Conservation (phyloP, 169 alveolate genomes). For the Plasmodium malariae region DNA sequence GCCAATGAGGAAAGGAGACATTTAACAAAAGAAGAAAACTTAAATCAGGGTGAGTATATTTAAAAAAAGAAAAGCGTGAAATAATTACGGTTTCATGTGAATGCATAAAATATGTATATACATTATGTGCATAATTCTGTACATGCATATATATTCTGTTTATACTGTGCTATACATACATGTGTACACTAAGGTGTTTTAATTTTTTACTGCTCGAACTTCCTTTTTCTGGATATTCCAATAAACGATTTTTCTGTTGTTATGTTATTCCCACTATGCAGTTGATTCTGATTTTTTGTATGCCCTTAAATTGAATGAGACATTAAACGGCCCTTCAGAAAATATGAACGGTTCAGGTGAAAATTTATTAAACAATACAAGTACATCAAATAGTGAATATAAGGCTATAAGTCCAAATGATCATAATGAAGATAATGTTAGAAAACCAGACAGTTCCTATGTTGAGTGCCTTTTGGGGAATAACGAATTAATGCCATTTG, state of each 20-base stretch:
- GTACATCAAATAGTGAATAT: not conserved
- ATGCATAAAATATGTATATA: too few relatives aligned
- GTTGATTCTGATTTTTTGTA: conserved; percentile 55
- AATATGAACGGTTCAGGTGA: not conserved
- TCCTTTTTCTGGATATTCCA: too few relatives aligned
- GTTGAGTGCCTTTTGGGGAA: conserved; percentile 60
- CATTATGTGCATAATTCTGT: not conserved
- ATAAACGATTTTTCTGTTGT: too few relatives aligned
- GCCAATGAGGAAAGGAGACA: conserved; percentile 10
- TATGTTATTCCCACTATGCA: too few relatives aligned
- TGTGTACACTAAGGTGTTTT: too few relatives aligned
- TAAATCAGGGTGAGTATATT: conserved; percentile 11
- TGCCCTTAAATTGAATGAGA: conserved; percentile 60
- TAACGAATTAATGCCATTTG: conserved; percentile 1
- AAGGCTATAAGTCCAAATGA: not conserved
- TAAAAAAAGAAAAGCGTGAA: not conserved
- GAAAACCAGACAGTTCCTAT: conserved; percentile 45
- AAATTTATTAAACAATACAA: not conserved
- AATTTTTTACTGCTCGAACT: too few relatives aligned
- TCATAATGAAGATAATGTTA: conserved; percentile 9
- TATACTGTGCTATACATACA: too few relatives aligned
- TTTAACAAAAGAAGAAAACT: not conserved
- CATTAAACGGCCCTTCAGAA: conserved; percentile 12
- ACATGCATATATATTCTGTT: not conserved
- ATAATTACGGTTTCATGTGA: too few relatives aligned